Percentiles rank a stretch among this genome's conserved stretches.
Evolutionary conservation across 1,284 basidiomycete species (phyloP).

Genomic region (Pulchroboletus neoregius): DNA sequence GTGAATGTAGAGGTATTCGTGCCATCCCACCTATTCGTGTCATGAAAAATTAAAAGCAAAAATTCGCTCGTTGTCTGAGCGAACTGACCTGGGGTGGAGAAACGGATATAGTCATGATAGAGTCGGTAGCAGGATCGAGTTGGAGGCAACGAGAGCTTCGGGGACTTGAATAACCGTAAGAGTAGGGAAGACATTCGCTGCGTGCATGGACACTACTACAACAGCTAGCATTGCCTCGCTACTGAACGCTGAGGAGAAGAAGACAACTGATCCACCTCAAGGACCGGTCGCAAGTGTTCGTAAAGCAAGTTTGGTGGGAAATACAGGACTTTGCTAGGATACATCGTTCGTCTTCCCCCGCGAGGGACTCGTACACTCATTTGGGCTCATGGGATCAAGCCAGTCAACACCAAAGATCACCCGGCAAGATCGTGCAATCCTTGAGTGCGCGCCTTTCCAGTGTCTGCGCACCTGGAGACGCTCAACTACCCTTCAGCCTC

Average conservation of each 20-base stretch:
- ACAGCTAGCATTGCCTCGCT: constrained; percentile 30
- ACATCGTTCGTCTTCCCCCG: too few species aligned
- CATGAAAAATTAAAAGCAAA: background rate
- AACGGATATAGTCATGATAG: constrained; percentile 72
- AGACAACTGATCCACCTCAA: constrained; percentile 12
- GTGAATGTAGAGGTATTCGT: constrained; percentile 50
- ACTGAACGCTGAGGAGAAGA: constrained; percentile 7
- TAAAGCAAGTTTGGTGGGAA: constrained; percentile 22
- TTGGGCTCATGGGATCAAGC: constrained; percentile 55
- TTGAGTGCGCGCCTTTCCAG: constrained; percentile 66
- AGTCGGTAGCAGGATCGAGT: constrained; percentile 11
- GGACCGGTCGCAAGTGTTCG: constrained; percentile 5
- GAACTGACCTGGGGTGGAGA: constrained; percentile 48
- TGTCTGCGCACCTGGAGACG: constrained; percentile 14
- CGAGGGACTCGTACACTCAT: constrained; percentile 3
- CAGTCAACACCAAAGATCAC: constrained; percentile 90
- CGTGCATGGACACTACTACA: constrained; percentile 24
- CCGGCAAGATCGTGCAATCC: constrained; percentile 86
- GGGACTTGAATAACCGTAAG: constrained; percentile 19
- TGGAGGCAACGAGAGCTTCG: constrained; percentile 10
- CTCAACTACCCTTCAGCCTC: constrained; percentile 48
- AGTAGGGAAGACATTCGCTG: constrained; percentile 29
- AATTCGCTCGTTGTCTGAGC: background rate
- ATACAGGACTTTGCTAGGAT: background rate
- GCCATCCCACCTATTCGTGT: constrained; percentile 41